Evolutionary conservation across 2,329 filamentous ascomycete species (phyloP), one percentile per base, ranked within the genome.

Genomic region (Fusarium pseudonygamai): DNA sequence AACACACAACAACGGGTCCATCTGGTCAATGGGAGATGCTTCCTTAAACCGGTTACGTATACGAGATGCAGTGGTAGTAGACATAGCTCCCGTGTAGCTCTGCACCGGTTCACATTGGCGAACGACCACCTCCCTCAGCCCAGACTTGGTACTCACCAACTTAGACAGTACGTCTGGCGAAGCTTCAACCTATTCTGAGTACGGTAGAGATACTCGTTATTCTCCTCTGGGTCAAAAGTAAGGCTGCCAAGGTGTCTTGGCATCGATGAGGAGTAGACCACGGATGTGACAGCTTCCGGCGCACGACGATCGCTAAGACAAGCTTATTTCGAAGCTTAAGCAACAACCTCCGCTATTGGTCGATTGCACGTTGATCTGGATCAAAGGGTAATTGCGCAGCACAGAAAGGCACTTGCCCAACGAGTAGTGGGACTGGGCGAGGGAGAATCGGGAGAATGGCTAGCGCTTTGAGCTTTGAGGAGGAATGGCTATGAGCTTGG

Each of bases 291-390:
- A 76, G 60, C 47, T 67, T 53, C 66, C 66, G 61, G 32, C 40
- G 40, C 24, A 46, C 46, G 37, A 22, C 52, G 65, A 69, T 61
- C 63, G 70, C 39, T 37, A 49, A 75, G 67, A 76, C 74, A 76
- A 76, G 74, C 74, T 76, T 76, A 77, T 77, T 74, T 74, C 62
- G 60, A 76, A 76, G 74, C 72, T 77, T 75, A 77, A 66, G 49
- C 60, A 43, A 22, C 30, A 50, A 28, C 36, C n/a, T 45, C 53
- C 49, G 14, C 47, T 20, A 70, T 59, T 67, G 56, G 55, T 14
- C 49, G 39, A 39, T 16, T 45, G 16, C 37, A 26, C 24, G 28
- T 68, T 43, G 36, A 61, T 36, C n/a, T 69, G 58, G n/a, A 40
- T 69, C 67, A 69, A 53, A 53, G 34, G 28, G 13, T 42, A 24